Percentiles rank a stretch among this genome's conserved stretches.
Evolutionary conservation across 495 filamentous ascomycete genomes (phyloP).

Genomic region (Hyaloscypha hepaticicola): DNA sequence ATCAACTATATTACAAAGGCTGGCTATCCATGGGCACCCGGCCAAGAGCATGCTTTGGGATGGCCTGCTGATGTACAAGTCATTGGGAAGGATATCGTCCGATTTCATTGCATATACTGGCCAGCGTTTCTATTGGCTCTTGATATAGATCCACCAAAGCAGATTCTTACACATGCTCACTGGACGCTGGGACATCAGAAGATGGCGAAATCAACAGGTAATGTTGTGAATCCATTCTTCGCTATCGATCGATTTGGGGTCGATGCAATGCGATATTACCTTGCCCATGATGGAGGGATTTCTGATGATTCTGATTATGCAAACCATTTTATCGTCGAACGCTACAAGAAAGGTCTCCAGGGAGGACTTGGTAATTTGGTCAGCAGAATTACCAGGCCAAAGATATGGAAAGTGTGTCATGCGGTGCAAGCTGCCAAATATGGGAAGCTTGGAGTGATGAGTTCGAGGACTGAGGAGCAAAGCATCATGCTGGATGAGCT

Average conservation of each 20-base stretch:
- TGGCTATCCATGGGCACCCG: conserved; percentile 78
- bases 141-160: conserved; percentile 76
- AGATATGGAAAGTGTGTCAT: conserved; percentile 60
- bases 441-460: conserved; percentile 22
- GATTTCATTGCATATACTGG: conserved; percentile 98
- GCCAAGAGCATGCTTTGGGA: conserved; percentile 49
- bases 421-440: conserved; percentile 47
- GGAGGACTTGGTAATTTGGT: conserved; percentile 75
- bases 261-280: conserved; percentile 85
- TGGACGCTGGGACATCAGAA: conserved; percentile 89
- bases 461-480: conserved; percentile 21
- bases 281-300: conserved; percentile 75
- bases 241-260: conserved; percentile 86
- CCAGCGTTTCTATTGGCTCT: conserved; percentile 92
- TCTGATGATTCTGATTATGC: conserved; percentile 77
- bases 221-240: conserved; percentile 92
- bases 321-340: conserved; percentile 69
- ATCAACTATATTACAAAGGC: conserved; percentile 89
- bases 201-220: conserved; percentile 95
- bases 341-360: conserved; percentile 78
- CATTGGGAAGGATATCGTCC: conserved; percentile 92
- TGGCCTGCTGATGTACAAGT: conserved; percentile 95
- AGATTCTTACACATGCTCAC: conserved; percentile 85
- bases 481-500: conserved; percentile 35
- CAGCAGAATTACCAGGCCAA: conserved; percentile 63